phyloP scores from a whole-genome alignment of 768 basidiomycete genomes.

The Termitomyces sp. region DNA sequence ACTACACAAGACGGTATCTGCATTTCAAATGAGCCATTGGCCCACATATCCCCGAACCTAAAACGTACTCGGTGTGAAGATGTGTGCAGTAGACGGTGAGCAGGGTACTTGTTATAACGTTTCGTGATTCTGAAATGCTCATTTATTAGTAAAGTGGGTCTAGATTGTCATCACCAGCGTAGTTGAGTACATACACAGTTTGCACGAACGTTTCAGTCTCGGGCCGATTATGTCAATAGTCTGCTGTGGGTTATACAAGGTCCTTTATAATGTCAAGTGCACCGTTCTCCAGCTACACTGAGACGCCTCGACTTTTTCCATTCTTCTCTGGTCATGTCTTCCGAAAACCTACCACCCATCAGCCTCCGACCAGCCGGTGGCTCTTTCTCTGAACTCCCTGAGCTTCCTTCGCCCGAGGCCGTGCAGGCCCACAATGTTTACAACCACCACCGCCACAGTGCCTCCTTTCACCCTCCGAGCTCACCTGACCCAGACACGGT shows the following conservation, averaged over 20 bases:
- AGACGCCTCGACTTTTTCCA: neutral
- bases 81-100: neutral
- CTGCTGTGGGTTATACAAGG: neutral
- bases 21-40: neutral
- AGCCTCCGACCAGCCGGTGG: neutral
- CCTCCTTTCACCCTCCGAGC: neutral
- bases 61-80: neutral
- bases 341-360: neutral
- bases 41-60: neutral
- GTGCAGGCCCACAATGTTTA: slow-evolving; percentile 6
- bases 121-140: neutral
- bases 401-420: slow-evolving; percentile 12
- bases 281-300: neutral
- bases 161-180: neutral
- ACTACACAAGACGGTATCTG: too few relatives aligned
- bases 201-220: neutral
- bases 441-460: neutral
- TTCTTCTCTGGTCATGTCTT: slow-evolving; percentile 3
- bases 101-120: neutral
- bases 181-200: neutral
- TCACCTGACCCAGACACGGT: neutral
- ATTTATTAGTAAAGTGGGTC: neutral
- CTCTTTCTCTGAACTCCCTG: slow-evolving; percentile 9
- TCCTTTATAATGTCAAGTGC: slow-evolving; percentile 5
- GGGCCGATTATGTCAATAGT: slow-evolving; percentile 10